phyloP scores from a whole-genome alignment of 2,329 filamentous ascomycete genomes.

The Aspergillus fumigatiaffinis region DNA sequence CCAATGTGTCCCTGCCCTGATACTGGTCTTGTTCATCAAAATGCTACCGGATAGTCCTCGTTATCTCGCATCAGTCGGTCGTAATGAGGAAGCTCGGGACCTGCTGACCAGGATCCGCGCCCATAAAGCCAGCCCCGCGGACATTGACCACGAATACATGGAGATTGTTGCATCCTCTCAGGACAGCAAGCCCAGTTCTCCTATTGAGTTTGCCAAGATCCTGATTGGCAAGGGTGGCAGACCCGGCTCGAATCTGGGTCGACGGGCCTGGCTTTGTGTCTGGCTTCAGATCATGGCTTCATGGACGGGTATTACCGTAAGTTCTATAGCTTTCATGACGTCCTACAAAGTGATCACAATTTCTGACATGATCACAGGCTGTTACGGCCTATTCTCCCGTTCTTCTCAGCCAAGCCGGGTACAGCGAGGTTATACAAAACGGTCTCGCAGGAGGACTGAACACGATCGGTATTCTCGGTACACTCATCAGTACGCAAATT shows the following conservation, averaged over 20 bases:
- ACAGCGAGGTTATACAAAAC: slow-evolving; percentile 38
- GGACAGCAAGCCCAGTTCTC: slow-evolving; percentile 31
- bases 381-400: slow-evolving; percentile 36
- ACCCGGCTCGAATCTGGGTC: slow-evolving; percentile 31
- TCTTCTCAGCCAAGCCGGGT: slow-evolving; percentile 28
- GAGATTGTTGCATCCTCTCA: slow-evolving; percentile 35
- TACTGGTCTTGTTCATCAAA: slow-evolving; percentile 26
- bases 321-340: too few species aligned
- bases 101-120: slow-evolving; percentile 39
- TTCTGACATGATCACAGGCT: too few species aligned
- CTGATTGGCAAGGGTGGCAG: slow-evolving; percentile 30
- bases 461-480: slow-evolving; percentile 51
- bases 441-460: slow-evolving; percentile 51
- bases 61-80: slow-evolving; percentile 30
- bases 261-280: slow-evolving; percentile 43
- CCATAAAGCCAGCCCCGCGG: slow-evolving; percentile 14
- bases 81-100: slow-evolving; percentile 46
- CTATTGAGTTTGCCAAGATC: slow-evolving; percentile 38
- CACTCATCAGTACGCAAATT: slow-evolving; percentile 49
- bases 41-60: slow-evolving; percentile 32
- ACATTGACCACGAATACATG: slow-evolving; percentile 30
- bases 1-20: slow-evolving; percentile 29
- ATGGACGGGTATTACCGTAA: slow-evolving; percentile 44
- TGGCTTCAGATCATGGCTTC: slow-evolving; percentile 45
- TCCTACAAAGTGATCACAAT: too few species aligned